A percentile compares a stretch with the other conserved stretches of the same genome.
These are phyloP conservation scores for Carex kokanica DNA, from an alignment of 176 grass and related monocot species.

Conservation along the genomic window DNA sequence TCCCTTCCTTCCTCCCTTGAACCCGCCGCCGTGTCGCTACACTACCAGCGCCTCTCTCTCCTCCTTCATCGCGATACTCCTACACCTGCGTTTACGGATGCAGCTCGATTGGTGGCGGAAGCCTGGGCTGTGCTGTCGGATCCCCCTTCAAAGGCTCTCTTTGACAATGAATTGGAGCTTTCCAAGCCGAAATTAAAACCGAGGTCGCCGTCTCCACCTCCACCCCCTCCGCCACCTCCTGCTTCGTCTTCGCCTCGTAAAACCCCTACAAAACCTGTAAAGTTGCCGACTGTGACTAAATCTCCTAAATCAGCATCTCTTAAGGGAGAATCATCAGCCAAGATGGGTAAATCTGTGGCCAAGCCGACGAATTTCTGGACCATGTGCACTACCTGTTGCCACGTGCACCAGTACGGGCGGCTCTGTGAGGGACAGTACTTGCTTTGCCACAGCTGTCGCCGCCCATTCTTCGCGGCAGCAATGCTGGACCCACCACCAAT, in stretches of 20 bases:
- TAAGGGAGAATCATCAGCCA: not conserved
- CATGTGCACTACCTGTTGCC: slow-evolving; percentile 47
- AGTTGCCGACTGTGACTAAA: slow-evolving; percentile 2
- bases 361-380: slow-evolving; percentile 59
- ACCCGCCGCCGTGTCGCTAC: slow-evolving; percentile 36
- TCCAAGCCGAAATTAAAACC: slow-evolving; percentile 17
- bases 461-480: slow-evolving; percentile 56
- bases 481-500: slow-evolving; percentile 56
- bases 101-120: slow-evolving; percentile 47
- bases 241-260: not conserved
- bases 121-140: slow-evolving; percentile 68
- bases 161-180: slow-evolving; percentile 48
- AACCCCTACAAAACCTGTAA: not conserved
- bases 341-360: not conserved
- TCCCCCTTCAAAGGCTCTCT: slow-evolving; percentile 48
- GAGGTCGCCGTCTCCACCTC: not conserved
- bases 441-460: slow-evolving; percentile 53
- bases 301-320: not conserved
- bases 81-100: slow-evolving; percentile 36
- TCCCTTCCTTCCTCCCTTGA: slow-evolving; percentile 31
- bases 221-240: not conserved
- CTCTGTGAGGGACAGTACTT: slow-evolving; percentile 50
- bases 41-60: slow-evolving; percentile 55
- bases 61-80: slow-evolving; percentile 41
- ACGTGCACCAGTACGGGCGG: slow-evolving; percentile 68